Evolutionary conservation across 2,329 filamentous ascomycete species (phyloP).

Genomic region (Exophiala lecanii-corni): DNA sequence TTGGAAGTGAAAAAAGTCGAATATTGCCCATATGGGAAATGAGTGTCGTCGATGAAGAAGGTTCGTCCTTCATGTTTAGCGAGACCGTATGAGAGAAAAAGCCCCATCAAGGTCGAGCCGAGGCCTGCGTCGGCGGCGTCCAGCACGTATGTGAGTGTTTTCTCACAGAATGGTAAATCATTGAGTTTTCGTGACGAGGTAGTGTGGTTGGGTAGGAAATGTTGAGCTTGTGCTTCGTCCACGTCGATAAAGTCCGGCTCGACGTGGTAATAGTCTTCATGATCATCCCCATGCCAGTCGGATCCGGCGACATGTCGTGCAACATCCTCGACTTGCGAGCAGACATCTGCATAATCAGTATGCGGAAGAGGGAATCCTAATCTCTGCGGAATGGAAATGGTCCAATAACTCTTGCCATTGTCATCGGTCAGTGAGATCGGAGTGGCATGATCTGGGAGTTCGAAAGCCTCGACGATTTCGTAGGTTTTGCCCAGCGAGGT

Average conservation of each 20-base stretch:
- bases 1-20: slow-evolving; percentile 62
- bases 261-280: slow-evolving; percentile 53
- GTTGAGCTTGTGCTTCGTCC: slow-evolving; percentile 61
- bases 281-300: slow-evolving; percentile 47
- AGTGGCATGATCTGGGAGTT: slow-evolving; percentile 65
- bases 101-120: slow-evolving; percentile 68
- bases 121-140: slow-evolving; percentile 71
- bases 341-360: slow-evolving; percentile 65
- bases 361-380: slow-evolving; percentile 63
- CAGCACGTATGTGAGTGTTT: slow-evolving; percentile 71
- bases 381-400: slow-evolving; percentile 68
- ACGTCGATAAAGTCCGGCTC: slow-evolving; percentile 73
- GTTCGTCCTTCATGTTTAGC: slow-evolving; percentile 67
- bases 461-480: slow-evolving; percentile 61
- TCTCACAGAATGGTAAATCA: slow-evolving; percentile 55
- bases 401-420: slow-evolving; percentile 67
- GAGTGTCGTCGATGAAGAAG: slow-evolving; percentile 81
- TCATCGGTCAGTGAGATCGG: slow-evolving; percentile 66
- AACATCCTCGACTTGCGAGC: slow-evolving; percentile 61
- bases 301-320: slow-evolving; percentile 53
- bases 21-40: slow-evolving; percentile 78
- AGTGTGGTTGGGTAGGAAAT: slow-evolving; percentile 50
- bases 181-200: slow-evolving; percentile 17
- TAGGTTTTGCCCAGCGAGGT: slow-evolving; percentile 47
- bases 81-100: slow-evolving; percentile 81